Evolutionary conservation across 2,329 filamentous ascomycete genomes (phyloP).

Genomic region (Calonectria pseudoreteaudii): DNA sequence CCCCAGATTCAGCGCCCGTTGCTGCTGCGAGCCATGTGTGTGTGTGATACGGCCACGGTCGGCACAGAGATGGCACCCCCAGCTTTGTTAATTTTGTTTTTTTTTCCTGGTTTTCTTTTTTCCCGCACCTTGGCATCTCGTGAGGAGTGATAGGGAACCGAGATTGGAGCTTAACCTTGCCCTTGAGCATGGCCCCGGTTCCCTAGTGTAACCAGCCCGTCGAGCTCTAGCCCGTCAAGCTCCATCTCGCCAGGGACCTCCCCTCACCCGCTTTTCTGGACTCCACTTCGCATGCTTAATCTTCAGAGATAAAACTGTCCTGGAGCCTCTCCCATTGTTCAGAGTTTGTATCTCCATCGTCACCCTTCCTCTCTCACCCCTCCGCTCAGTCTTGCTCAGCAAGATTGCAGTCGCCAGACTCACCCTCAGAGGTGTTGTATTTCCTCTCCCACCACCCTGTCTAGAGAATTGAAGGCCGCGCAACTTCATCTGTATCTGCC

Average conservation of each 20-base stretch:
- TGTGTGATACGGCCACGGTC: background rate
- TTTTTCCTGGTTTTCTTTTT: too few relatives aligned
- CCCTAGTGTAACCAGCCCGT: background rate
- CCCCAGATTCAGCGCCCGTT: conserved; percentile 11
- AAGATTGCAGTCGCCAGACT: background rate
- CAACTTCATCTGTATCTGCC: background rate
- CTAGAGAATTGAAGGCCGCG: background rate
- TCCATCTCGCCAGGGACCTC: background rate
- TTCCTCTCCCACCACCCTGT: background rate
- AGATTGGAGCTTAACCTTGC: background rate
- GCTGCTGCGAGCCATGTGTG: background rate
- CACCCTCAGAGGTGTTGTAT: conserved; percentile 1
- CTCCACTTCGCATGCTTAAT: background rate
- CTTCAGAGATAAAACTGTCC: background rate
- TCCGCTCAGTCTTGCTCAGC: background rate
- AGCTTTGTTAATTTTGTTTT: too few relatives aligned
- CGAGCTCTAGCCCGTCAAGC: conserved; percentile 1
- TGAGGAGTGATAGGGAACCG: background rate
- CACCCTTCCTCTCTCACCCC: background rate
- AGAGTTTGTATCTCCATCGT: background rate
- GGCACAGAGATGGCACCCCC: background rate
- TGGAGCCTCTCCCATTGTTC: background rate
- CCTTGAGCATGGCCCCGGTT: background rate
- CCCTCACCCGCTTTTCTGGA: background rate
- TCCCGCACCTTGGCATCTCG: background rate